Evolutionary conservation across 345 rosid species (phyloP), one percentile per base, ranked within the genome.

Genomic region (Linum trigynum): DNA sequence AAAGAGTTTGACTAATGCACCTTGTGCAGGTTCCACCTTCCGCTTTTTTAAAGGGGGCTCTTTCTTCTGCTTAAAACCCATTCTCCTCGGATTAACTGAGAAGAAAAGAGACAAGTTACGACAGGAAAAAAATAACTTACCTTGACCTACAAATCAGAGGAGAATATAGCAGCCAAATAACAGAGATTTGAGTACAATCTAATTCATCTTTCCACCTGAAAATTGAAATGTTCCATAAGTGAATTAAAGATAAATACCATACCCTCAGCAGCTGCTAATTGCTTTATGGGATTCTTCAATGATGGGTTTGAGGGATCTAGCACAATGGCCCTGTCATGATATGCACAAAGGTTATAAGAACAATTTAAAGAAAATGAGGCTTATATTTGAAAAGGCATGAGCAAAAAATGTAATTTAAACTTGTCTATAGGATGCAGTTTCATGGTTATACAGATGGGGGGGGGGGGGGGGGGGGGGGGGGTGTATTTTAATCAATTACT

Each of bases 301-400:
- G 91, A 78, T 17, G 99, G 92, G 78, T 81, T 88, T 66, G 85
- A 97, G 68, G 78, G 85, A 55, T 94, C 99, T 72, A 94, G 79
- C 53, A 90, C 82, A 74, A 94, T 91, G 66, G 99, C 89, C 84
- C 99, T 94, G 88, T 39, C 69, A 81, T 41, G 67, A 76, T n/a
- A 17, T 62, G 48, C 5, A 42, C 64, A 64, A 61, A 48, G 53
- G 0, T 48, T 48, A 15, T 15, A 48, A 48, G 53, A 48, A 48
- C 41, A 64, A 63, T 3, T 51, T 23, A 23, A 8, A 66, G 41
- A 17, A 8, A 57, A 56, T 3, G 23, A 63, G 50, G 59, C 14
- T 17, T 39, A 39, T 36, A 55, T 53, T 38, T 36, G 5, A 17
- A 42, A 57, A 48, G 57, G 39, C 1, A 43, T 7, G 55, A 61